These are phyloP conservation scores for sunflower (Helianthus annuus) DNA, from an alignment of 129 eudicot species.

Conservation along the genomic window HanXRQr2.0-SUNRISE NC_035446.2:124145383-124145882, in stretches of 20 bases:
- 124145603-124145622: conserved; percentile 48
- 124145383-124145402: too few species aligned
- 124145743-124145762: conserved; percentile 29
- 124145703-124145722: conserved; percentile 29
- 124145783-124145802: conserved; percentile 29
- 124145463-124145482: conserved; percentile 67
- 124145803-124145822: conserved; percentile 33
- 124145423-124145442: neutral
- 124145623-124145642: neutral
- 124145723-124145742: conserved; percentile 39
- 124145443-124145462: neutral
- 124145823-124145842: conserved; percentile 36
- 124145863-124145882: too few species aligned
- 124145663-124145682: conserved; percentile 36
- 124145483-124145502: conserved; percentile 59
- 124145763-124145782: conserved; percentile 29
- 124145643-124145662: conserved; percentile 30
- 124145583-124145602: conserved; percentile 80
- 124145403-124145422: neutral
- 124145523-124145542: conserved; percentile 51
- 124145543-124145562: conserved; percentile 78
- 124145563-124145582: conserved; percentile 79
- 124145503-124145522: conserved; percentile 54
- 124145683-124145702: conserved; percentile 25
- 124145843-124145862: conserved; percentile 35